Base-by-base conservation (phyloP, 2,329 filamentous ascomycete species). In the Fusarium sp. region DNA sequence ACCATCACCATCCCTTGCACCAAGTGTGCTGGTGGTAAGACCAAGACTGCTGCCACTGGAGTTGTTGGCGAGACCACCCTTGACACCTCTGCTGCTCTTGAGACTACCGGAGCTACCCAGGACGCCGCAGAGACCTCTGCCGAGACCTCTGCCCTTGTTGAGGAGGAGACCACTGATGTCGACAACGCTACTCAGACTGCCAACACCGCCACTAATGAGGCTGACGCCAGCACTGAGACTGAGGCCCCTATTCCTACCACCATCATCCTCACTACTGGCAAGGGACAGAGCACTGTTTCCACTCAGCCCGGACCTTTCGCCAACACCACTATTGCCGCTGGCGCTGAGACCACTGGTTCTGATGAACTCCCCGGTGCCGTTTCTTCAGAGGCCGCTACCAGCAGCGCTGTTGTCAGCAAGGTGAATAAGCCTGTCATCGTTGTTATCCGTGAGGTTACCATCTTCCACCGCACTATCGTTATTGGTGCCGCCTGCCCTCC, bases 401-500 rank as follows among this genome's bases (percentile, higher is more conserved):
- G 65, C 56, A 74, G 70, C 62, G 63, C 74, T 35, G 63, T 60
- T 36, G 63, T 75, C 39, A 69, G 63, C 62, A 61, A 77, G 52
- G 65, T 73, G 14, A 58, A 64, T 54, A 68, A 70, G 62, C 75
- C 75, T 17, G 66, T 69, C 42, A 73, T 77, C 13, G 61, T 77
- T 47, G 71, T 77, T 48, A 75, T 77, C 47, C 71, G 69, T 6
- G 68, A 77, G 33, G 67, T 75, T 38, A 77, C 75, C 54, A 64
- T 77, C 63, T 77, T 77, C 73, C 69, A 75, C 66, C 68, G 68
- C 54, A 73, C 65, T 14, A 38, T 75, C 22, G 73, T 75, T 28
- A 72, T 79, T 41, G 77, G 77, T 69, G 77, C 72, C 36, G 75
- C 75, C 56, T 79, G 77, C 72, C 77, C 77, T n/a, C 63, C 63